Evolutionary conservation across 345 rosid species (phyloP), one percentile per base, ranked within the genome.

Genomic region (Kernera saxatilis): DNA sequence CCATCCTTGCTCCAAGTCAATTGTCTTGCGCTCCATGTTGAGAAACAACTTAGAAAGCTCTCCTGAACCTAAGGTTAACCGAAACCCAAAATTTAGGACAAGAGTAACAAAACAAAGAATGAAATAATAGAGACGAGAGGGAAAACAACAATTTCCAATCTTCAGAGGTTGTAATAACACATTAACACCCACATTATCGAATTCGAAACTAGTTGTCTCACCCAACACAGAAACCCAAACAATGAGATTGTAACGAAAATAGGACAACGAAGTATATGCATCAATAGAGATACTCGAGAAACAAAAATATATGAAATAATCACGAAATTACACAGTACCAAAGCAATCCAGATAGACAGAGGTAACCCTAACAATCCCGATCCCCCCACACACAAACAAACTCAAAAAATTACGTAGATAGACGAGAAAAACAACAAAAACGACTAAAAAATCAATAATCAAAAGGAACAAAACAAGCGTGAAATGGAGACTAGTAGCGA

Each of bases 1-100:
- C 97, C 96, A 94, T 84, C 97, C 97, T 69, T 85, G 82, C 13
- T 87, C 96, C 51, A 94, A 82, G 30, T 87, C 87, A 45, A 80
- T 82, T 3, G 76, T 83, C 83, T 80, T 82, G 36, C 83, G 87
- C 72, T 86, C 96, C 89, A 88, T 92, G 39, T 64, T 45, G 41
- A 49, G 27, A 62, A 46, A 13, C 21, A 54, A 10, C 12, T 51
- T 19, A 3, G 1, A 26, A 70, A 27, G 58, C 60, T 58, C 23
- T 36, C 75, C 49, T 35, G 43, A 50, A 51, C 25, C 59, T 52
- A 46, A 59, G 48, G 17, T 13, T 56, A 76, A 43, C 51, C 21
- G 12, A 41, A 21, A 59, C 41, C 15, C 23, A 37, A 69, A 36
- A 40, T 44, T 75, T 27, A 62, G 63, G 40, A 0, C 18, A 60